Evolutionary conservation across 2,329 filamentous ascomycete genomes (phyloP), one percentile per base, ranked within the genome.

Genomic region (Epichloe coenophiala): DNA sequence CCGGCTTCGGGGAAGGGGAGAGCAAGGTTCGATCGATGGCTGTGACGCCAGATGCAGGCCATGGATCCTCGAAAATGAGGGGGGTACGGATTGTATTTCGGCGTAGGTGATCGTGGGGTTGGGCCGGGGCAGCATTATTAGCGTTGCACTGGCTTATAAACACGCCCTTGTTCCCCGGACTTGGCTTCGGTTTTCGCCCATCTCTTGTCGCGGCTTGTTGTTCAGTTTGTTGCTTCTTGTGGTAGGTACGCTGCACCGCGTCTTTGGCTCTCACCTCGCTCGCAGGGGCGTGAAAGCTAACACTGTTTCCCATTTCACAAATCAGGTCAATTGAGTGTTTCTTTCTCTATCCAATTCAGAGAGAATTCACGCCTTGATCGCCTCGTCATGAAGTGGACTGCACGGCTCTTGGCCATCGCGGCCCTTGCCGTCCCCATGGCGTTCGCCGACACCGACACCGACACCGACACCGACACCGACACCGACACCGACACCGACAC

Each of bases 361-460:
- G 2, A 15, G 7, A n/a, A 21, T 6, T 8, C 27, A 19, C 45
- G 39, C 11, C 11, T 17, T 21, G 19, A 42, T 23, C 40, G 40
- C 40, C 12, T 36, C 39, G 27, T 41, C 54, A 63, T 63, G 62
- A 59, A 55, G 55, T 48, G 54, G 54, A 51, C 53, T 45, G 31
- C 40, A 8, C 40, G 49, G 41, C 48, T 55, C 12, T 21, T 56
- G 43, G 52, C 53, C 27, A 44, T 57, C 45, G 57, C 57, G 4
- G 45, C 54, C 38, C 49, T 54, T 35, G 45, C 58, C 41, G 42
- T 57, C 42, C 54, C 56, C 15, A 46, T 53, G 39, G 54, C 54
- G 7, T 48, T 42, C 39, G 54, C 54, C 11, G 51, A 47, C 43
- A 13, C 23, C 13, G 49, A 47, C 47, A n/a, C n/a, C n/a, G n/a